Evolutionary conservation across 768 basidiomycete species (phyloP).

Genomic region (Tephrocybe sp.): DNA sequence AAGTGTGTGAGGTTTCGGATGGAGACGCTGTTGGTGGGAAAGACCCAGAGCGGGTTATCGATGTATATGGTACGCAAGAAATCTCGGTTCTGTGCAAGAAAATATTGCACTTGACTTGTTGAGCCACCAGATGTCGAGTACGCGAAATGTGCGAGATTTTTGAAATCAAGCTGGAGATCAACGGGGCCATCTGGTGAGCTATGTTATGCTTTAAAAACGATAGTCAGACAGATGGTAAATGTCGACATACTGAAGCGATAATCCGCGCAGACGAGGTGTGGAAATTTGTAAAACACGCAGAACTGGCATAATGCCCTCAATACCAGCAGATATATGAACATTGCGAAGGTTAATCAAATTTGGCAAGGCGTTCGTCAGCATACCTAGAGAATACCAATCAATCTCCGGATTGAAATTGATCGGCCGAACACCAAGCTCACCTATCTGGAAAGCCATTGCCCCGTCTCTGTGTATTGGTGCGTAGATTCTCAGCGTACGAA

Average conservation of each 20-base stretch:
- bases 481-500: slow-evolving; percentile 58
- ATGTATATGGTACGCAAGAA: slow-evolving; percentile 54
- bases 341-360: slow-evolving; percentile 58
- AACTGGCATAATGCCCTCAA: slow-evolving; percentile 50
- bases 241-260: slow-evolving; percentile 52
- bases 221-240: not conserved
- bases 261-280: slow-evolving; percentile 50
- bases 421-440: slow-evolving; percentile 27
- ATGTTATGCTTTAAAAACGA: not conserved
- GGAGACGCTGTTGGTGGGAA: slow-evolving; percentile 50
- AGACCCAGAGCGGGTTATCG: slow-evolving; percentile 53
- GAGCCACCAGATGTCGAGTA: slow-evolving; percentile 46
- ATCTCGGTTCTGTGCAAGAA: slow-evolving; percentile 50
- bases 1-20: slow-evolving; percentile 65
- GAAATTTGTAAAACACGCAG: slow-evolving; percentile 49
- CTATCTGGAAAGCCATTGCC: slow-evolving; percentile 61
- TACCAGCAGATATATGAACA: slow-evolving; percentile 57
- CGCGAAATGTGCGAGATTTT: slow-evolving; percentile 57
- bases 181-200: slow-evolving; percentile 43
- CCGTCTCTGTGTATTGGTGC: slow-evolving; percentile 48
- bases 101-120: slow-evolving; percentile 37
- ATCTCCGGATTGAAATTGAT: not conserved
- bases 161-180: slow-evolving; percentile 49
- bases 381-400: slow-evolving; percentile 36
- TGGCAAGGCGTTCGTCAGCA: slow-evolving; percentile 67